Percentiles rank a stretch among this genome's conserved stretches.
Conservation (phyloP, 441 rosid genomes). For the Populus tomentosa region DNA sequence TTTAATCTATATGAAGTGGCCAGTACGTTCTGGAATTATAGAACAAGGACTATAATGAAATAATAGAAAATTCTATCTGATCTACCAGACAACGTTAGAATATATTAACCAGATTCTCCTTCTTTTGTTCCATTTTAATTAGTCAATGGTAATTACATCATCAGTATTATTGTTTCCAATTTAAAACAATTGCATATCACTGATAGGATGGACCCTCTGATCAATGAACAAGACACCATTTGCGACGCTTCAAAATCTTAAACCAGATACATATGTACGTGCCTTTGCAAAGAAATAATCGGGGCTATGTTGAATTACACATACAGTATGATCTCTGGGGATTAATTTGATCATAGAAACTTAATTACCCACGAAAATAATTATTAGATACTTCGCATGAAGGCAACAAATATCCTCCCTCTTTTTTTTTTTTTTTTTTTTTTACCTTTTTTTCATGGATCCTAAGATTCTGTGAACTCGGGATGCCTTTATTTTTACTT, state of each 20-base stretch:
- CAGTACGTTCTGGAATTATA: neutral
- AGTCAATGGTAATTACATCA: neutral
- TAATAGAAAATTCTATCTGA: neutral
- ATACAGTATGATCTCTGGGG: neutral
- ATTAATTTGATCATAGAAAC: neutral
- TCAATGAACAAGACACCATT: neutral
- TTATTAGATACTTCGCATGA: too few species aligned
- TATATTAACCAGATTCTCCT: neutral
- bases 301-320: too few species aligned
- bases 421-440: too few species aligned
- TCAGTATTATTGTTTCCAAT: neutral
- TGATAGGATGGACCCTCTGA: neutral
- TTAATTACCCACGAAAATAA: neutral
- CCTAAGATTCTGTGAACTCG: neutral
- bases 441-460: too few species aligned
- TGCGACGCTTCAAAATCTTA: neutral
- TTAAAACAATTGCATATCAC: neutral
- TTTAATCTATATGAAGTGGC: neutral
- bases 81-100: neutral
- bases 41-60: neutral
- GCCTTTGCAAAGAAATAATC: neutral
- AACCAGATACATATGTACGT: neutral
- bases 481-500: neutral
- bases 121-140: neutral
- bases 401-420: too few species aligned